Percentiles rank a stretch among this genome's conserved stretches.
Conservation (phyloP, 805 yeast genomes). For the Brettanomyces sp. region DNA sequence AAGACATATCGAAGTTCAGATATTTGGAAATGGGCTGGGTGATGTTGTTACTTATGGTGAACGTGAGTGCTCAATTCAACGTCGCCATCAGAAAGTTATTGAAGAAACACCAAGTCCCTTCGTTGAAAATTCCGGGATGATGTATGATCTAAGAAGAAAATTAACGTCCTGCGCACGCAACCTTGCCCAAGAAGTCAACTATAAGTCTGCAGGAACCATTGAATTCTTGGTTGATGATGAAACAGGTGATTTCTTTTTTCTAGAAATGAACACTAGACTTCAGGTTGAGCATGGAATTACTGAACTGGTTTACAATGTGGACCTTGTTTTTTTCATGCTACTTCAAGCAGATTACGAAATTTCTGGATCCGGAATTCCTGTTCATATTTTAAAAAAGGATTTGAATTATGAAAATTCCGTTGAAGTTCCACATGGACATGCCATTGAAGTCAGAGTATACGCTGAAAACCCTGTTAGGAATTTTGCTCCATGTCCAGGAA, state of each 20-base stretch:
- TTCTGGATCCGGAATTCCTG: conserved; percentile 13
- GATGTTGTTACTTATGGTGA: conserved; percentile 20
- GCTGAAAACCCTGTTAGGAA: conserved; percentile 21
- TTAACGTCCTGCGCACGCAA: conserved; percentile 12
- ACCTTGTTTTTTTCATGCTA: conserved; percentile 18
- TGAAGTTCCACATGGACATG: conserved; percentile 19
- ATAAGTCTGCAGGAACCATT: conserved; percentile 24
- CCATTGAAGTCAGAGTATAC: conserved; percentile 21
- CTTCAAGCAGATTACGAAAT: conserved; percentile 20
- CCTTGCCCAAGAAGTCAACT: conserved; percentile 16
- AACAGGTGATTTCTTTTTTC: conserved; percentile 16
- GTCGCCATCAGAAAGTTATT: conserved; percentile 24
- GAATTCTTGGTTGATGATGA: conserved; percentile 22
- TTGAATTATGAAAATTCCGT: conserved; percentile 9
- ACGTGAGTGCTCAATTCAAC: conserved; percentile 23
- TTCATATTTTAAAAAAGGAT: conserved; percentile 4
- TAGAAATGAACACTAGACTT: conserved; percentile 22
- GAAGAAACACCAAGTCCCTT: conserved; percentile 24
- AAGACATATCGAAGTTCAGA: conserved; percentile 22
- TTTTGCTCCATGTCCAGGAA: conserved; percentile 23
- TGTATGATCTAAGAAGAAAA: conserved; percentile 9
- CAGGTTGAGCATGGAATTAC: conserved; percentile 25
- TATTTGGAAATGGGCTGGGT: conserved; percentile 22
- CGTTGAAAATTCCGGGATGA: conserved; percentile 2
- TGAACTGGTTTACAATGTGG: conserved; percentile 17